These are phyloP conservation scores for Euphrasia confusa DNA, from an alignment of 257 asterid genomes.

Conservation along the genomic window DNA sequence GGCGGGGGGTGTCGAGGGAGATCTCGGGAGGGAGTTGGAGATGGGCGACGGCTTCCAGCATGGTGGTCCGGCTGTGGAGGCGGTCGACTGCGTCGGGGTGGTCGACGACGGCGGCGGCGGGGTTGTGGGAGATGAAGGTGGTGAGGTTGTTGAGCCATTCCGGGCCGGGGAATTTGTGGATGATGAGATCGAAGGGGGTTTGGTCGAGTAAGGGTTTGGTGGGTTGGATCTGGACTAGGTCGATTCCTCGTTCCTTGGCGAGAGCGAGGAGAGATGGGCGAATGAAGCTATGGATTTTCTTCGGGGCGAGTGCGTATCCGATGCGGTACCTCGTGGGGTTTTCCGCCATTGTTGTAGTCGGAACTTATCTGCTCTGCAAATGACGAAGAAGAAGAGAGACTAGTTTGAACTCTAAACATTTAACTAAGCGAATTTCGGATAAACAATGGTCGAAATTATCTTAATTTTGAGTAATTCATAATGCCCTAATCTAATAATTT, in stretches of 20 bases:
- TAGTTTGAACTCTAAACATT: too few species aligned
- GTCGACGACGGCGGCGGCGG: slow-evolving; percentile 51
- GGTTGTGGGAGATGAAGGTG: slow-evolving; percentile 31
- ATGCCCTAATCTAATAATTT: too few species aligned
- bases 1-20: slow-evolving; percentile 49
- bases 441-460: too few species aligned
- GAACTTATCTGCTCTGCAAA: too few species aligned
- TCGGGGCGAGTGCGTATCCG: slow-evolving; percentile 65
- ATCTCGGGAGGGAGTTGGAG: slow-evolving; percentile 20
- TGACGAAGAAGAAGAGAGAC: too few species aligned
- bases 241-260: slow-evolving; percentile 51
- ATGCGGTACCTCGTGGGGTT: slow-evolving; percentile 33
- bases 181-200: slow-evolving; percentile 55
- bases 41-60: slow-evolving; percentile 56
- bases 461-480: too few species aligned
- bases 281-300: slow-evolving; percentile 54
- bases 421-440: too few species aligned
- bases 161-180: slow-evolving; percentile 52
- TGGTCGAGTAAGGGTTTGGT: slow-evolving; percentile 52
- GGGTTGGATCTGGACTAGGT: slow-evolving; percentile 44
- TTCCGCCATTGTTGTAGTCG: slow-evolving; percentile 23
- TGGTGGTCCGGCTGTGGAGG: slow-evolving; percentile 62
- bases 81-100: slow-evolving; percentile 45
- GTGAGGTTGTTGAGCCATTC: slow-evolving; percentile 51
- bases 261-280: slow-evolving; percentile 49